These are phyloP conservation scores for Tolypocladium amazonense DNA, from an alignment of 2,329 filamentous ascomycete species.

Conservation along the genomic window DNA sequence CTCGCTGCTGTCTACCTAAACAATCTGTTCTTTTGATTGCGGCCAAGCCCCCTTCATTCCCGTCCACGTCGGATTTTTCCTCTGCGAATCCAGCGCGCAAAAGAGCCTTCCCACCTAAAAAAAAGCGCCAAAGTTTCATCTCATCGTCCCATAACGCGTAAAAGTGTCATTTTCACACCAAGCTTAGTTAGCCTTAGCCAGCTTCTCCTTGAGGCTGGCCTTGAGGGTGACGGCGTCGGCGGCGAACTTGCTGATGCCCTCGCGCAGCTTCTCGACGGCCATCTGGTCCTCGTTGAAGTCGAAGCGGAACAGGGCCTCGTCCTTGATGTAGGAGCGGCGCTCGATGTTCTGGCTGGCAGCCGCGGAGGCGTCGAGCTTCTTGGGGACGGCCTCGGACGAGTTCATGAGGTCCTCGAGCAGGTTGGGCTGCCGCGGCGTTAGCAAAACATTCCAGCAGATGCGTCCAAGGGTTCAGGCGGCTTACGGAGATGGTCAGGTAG, in stretches of 20 bases:
- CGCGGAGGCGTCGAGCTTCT: constrained; percentile 34
- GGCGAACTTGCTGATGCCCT: constrained; percentile 99
- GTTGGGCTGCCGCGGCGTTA: constrained; percentile 50
- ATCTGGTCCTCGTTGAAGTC: constrained; percentile 99
- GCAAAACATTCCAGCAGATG: background rate
- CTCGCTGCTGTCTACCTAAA: background rate
- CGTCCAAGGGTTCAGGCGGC: constrained; percentile 20
- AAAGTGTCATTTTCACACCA: background rate
- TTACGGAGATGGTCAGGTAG: constrained; percentile 93
- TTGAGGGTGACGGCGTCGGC: constrained; percentile 92
- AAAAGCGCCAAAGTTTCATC: background rate
- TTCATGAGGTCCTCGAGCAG: constrained; percentile 91
- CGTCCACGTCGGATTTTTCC: background rate
- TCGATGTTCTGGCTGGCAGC: constrained; percentile 63
- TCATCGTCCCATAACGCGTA: background rate
- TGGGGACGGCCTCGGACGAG: constrained; percentile 67
- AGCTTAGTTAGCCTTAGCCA: constrained; percentile 27
- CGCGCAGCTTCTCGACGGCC: constrained; percentile 97
- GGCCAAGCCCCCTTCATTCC: background rate
- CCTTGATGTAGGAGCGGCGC: constrained; percentile 84
- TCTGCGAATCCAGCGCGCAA: background rate
- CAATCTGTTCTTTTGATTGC: background rate
- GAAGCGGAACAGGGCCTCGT: constrained; percentile 91
- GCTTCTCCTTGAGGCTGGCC: constrained; percentile 82
- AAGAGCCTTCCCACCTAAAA: background rate